Base-by-base conservation (phyloP, 2,329 filamentous ascomycete species). In the Pezicula radicicola region DNA sequence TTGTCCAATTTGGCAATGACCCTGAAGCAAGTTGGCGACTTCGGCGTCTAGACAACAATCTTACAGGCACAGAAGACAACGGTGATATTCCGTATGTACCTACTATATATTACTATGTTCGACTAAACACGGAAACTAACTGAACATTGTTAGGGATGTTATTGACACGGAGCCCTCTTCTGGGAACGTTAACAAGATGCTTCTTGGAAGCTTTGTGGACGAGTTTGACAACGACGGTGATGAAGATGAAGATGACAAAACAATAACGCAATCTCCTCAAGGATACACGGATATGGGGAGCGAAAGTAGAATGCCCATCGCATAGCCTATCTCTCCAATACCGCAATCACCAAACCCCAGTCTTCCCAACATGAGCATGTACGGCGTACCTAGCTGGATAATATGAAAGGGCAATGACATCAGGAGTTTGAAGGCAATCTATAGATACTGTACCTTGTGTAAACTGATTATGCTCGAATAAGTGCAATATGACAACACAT, bases 121-220 rank as follows among this genome's bases (percentile, higher is more conserved):
- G 5, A 3, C 37, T 16, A 13, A 3, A 15, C 41, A 43, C 27
- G 4, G 16, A 10, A 21, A 21, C 21, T 21, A 21, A 21, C 21
- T 21, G 21, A 5, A 5, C 21, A 21, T 33, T 10, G 27, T 0
- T 27, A 62, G 63, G 2, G 65, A 66, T 39, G 48, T 68, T 21
- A 62, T 66, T 18, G 66, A 66, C 33, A 61, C 58, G 1, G 64
- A 67, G 21, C 60, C 49, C 6, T 55, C 58, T 0, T 37, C 48
- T 1, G 62, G 62, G 1, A 60, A 68, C 37, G 51, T 67, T 12
- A 61, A 66, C 21, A 68, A 68, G 40, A 67, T 68, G 64, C 60
- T 67, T 12, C 49, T 66, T 2, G 64, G 64, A 8, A 67, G 64
- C 55, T 63, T 58, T 19, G 55, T 58, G 9, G 51, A 50, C 44